Conservation (phyloP, 306 rosid genomes). For the Citrullus mucosospermus region DNA sequence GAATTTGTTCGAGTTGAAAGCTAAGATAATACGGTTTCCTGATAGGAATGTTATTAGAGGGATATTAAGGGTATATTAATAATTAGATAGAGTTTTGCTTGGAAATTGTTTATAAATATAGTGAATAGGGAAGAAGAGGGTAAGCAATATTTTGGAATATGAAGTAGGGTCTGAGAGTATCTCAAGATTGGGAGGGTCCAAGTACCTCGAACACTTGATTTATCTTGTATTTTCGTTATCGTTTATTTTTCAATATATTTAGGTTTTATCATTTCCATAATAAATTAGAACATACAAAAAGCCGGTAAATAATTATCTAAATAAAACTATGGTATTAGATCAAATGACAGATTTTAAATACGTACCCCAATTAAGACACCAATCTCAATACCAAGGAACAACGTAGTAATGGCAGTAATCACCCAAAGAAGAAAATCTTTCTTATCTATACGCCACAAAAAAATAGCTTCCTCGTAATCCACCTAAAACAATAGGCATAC, state of each 20-base stretch:
- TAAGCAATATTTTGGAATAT: no score
- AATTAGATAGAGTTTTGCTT: no score
- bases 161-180: no score
- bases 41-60: no score
- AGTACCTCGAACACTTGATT: no score
- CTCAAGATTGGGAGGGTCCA: no score
- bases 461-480: slow-evolving; percentile 82
- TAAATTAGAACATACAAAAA: background rate
- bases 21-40: background rate
- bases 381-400: slow-evolving; percentile 91
- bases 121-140: no score
- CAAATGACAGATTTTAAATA: slow-evolving; percentile 6
- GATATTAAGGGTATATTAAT: no score
- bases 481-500: slow-evolving; percentile 43
- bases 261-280: background rate
- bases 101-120: no score
- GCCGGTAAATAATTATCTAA: background rate
- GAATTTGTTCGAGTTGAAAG: background rate
- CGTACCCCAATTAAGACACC: slow-evolving; percentile 95
- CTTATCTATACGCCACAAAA: slow-evolving; percentile 85
- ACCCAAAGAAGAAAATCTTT: slow-evolving; percentile 95
- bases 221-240: no score
- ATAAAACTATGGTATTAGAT: background rate
- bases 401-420: slow-evolving; percentile 62
- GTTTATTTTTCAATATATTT: no score